Base-by-base conservation (phyloP, 768 basidiomycete genomes). In the Postia placenta region DNA sequence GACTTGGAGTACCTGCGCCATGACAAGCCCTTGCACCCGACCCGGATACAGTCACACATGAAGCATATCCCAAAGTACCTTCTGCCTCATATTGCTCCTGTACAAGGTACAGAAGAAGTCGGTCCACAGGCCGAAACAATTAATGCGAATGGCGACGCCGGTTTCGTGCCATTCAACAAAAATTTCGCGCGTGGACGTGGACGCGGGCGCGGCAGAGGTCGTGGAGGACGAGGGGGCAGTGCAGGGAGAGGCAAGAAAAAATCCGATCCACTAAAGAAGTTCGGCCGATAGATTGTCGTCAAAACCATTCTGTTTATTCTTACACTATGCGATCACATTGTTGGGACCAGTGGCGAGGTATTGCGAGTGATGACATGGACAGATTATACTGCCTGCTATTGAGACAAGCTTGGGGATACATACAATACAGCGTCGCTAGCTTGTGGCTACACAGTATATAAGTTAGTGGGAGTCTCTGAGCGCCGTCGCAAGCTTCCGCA, bases 11-110 rank as follows among this genome's bases (percentile, higher is more conserved):
- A 83, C 62, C 72, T 97, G 39, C 81, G 91, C 2, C 96, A 98
- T 66, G 96, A 99, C 67, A 92, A 92, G 57, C 88, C 94, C 4
- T 72, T 97, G 4, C 91, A 95, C 59, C 92, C 94, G 0, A 85
- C 86, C 23, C 77, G 93, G 40, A 74, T 94, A 11, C 94, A 96
- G 63, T 69, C 92, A 1, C 94, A 98, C 64, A 89, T 98, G 83
- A 97, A 95, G 65, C 88, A 94, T 66, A 82, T 98, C 4, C 96
- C 95, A 1, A 85, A 83, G 48, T 99, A 99, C 63, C 74, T 98
- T 23, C 73, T 96, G 53, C 94, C 95, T 2, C 81, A 80, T 24
- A 85, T 90, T 42, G 81, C 84, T 20, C 70, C 85, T 6, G 80
- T 85, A 2, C 42, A 70, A 11, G 75, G 71, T 7, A n/a, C n/a